phyloP scores from a whole-genome alignment of 768 basidiomycete genomes.

The Tubosaeta sp. region DNA sequence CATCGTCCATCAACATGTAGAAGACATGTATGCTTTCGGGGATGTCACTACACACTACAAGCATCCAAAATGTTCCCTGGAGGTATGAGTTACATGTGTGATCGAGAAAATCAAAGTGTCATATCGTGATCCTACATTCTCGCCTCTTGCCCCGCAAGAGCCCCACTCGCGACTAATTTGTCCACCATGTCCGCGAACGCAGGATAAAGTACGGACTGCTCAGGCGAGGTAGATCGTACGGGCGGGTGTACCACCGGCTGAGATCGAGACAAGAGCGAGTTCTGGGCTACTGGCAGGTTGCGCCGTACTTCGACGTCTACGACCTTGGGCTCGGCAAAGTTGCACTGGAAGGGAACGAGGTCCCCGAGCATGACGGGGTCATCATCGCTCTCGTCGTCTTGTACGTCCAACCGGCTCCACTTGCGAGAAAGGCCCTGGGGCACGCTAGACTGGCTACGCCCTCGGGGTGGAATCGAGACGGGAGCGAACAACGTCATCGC shows the following conservation, averaged over 20 bases:
- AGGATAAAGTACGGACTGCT: conserved; percentile 20
- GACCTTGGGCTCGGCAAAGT: neutral
- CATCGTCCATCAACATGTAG: conserved; percentile 1
- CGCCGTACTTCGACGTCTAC: conserved; percentile 15
- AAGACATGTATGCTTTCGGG: neutral
- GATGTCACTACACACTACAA: neutral
- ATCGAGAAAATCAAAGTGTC: neutral
- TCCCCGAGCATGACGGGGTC: conserved; percentile 20
- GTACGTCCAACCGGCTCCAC: conserved; percentile 29
- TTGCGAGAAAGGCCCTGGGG: conserved; percentile 23
- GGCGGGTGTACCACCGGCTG: conserved; percentile 17
- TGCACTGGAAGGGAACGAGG: conserved; percentile 6
- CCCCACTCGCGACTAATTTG: conserved; percentile 15
- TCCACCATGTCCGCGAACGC: conserved; percentile 23
- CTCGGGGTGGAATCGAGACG: conserved; percentile 11
- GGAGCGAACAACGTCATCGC: neutral
- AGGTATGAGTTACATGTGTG: neutral
- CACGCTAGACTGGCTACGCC: conserved; percentile 10
- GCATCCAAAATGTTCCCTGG: neutral
- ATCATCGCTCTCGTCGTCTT: conserved; percentile 17
- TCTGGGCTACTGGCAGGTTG: neutral
- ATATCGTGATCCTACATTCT: neutral
- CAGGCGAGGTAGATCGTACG: conserved; percentile 4
- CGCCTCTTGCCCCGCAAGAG: conserved; percentile 2
- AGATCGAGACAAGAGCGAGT: conserved; percentile 20